Conservation (phyloP, 495 filamentous ascomycete genomes). For the Massariosphaeria phaeospora region DNA sequence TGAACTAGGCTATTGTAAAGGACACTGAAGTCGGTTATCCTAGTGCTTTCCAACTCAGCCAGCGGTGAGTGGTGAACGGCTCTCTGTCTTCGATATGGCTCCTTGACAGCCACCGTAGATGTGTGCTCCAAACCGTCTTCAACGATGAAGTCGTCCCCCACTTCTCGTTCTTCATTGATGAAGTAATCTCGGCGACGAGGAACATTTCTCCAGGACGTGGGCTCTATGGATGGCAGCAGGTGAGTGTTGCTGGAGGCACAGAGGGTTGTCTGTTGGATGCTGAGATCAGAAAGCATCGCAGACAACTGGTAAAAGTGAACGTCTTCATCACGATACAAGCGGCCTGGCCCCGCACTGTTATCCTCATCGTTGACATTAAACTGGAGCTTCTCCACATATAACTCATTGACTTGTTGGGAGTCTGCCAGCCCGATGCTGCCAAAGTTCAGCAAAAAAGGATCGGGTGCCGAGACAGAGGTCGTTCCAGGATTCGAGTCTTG, state of each 20-base stretch:
- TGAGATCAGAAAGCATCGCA: slow-evolving; percentile 18
- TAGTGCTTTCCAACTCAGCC: neutral
- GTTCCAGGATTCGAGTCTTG: neutral
- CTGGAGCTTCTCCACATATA: neutral
- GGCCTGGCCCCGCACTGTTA: slow-evolving; percentile 4
- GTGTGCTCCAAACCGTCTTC: slow-evolving; percentile 20
- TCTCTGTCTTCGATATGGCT: neutral
- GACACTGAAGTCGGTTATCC: neutral
- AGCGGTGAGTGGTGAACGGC: neutral
- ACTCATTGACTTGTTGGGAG: neutral
- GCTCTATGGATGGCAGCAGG: neutral
- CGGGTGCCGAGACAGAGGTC: slow-evolving; percentile 6
- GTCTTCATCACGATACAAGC: slow-evolving; percentile 6
- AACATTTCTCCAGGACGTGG: neutral
- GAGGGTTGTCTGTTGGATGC: slow-evolving; percentile 15
- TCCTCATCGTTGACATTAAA: neutral
- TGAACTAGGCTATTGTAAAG: neutral
- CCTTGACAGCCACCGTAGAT: neutral
- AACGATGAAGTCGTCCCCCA: slow-evolving; percentile 30
- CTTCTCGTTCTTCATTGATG: neutral
- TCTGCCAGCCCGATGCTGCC: neutral
- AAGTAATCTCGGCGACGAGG: neutral
- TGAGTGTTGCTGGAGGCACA: neutral
- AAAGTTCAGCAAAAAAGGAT: slow-evolving; percentile 14
- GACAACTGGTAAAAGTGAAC: slow-evolving; percentile 29